Base-by-base conservation (phyloP, 2,329 filamentous ascomycete genomes). In the Stemphylium lycopersici region DNA sequence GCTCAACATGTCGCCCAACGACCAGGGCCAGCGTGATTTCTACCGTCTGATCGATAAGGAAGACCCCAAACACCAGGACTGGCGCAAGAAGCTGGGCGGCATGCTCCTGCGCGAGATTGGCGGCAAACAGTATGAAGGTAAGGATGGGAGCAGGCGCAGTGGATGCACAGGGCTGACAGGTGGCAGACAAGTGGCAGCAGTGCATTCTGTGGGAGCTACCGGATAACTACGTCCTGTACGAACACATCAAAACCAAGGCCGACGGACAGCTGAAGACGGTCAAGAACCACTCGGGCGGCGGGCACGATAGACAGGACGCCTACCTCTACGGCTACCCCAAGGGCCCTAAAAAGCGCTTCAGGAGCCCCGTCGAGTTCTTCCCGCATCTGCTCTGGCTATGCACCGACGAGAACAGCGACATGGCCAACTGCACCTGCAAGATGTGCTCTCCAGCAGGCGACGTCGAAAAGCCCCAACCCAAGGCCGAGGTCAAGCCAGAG, bases 301-400 rank as follows among this genome's bases (percentile, higher is more conserved):
- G 77, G 10, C 81, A 80, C 56, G 81, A 84, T 64, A 74, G 83
- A 49, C 81, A 84, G 61, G 84, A 87, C 65, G 82, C 82, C 29
- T 86, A 86, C 59, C 76, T 87, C 5, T 86, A 86, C 66, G 84
- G 84, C 16, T 83, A 86, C 64, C 84, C 83, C 2, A 73, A 78
- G 40, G 84, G 83, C 13, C 77, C 80, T 15, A 81, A 79, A 68
- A 85, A 85, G 71, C 78, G 83, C 43, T 87, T 81, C 66, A 73
- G 84, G 49, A 86, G 83, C 63, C 83, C 84, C 0, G 79, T 78
- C 46, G 84, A 86, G 58, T 86, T 86, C 74, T 84, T 85, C 56
- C 83, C 82, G 2, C 84, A 87, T 66, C 71, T 86, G 3, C 68
- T 85, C 1, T 85, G 84, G 82, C 78, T 87, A 2, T 75, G 73